These are phyloP conservation scores for Trametes coccinea DNA, from an alignment of 768 basidiomycete species.

Conservation along the genomic window DNA sequence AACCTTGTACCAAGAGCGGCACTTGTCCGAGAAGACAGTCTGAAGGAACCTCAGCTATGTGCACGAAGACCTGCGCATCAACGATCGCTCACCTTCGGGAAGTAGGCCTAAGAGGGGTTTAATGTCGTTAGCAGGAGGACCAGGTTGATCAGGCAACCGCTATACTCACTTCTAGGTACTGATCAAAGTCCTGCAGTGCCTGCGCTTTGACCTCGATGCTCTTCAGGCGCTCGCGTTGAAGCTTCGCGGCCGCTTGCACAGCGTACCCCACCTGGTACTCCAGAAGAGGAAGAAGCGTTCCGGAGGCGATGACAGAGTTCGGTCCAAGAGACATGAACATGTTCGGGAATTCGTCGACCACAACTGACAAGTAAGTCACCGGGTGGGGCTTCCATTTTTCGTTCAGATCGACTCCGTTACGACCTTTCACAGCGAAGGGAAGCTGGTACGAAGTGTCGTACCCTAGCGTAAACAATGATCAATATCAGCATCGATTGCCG, in stretches of 20 bases:
- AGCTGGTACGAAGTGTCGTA: slow-evolving; percentile 52
- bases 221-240: slow-evolving; percentile 63
- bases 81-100: slow-evolving; percentile 39
- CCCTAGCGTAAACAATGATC: slow-evolving; percentile 33
- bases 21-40: slow-evolving; percentile 60
- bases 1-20: slow-evolving; percentile 62
- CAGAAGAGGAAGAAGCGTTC: slow-evolving; percentile 54
- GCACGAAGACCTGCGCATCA: too few species aligned
- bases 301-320: slow-evolving; percentile 54
- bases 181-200: slow-evolving; percentile 63
- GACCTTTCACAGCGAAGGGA: slow-evolving; percentile 56
- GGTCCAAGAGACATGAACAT: slow-evolving; percentile 63
- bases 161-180: slow-evolving; percentile 51
- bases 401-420: slow-evolving; percentile 50
- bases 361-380: slow-evolving; percentile 56
- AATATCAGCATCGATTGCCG: too few species aligned
- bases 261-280: slow-evolving; percentile 61
- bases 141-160: not conserved
- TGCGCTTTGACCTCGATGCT: slow-evolving; percentile 59
- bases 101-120: slow-evolving; percentile 40
- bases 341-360: slow-evolving; percentile 67
- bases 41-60: slow-evolving; percentile 20
- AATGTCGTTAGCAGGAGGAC: not conserved
- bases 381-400: slow-evolving; percentile 57
- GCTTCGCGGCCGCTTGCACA: slow-evolving; percentile 53